phyloP scores from a whole-genome alignment of 345 rosid genomes.

The Syzygium grande region DNA sequence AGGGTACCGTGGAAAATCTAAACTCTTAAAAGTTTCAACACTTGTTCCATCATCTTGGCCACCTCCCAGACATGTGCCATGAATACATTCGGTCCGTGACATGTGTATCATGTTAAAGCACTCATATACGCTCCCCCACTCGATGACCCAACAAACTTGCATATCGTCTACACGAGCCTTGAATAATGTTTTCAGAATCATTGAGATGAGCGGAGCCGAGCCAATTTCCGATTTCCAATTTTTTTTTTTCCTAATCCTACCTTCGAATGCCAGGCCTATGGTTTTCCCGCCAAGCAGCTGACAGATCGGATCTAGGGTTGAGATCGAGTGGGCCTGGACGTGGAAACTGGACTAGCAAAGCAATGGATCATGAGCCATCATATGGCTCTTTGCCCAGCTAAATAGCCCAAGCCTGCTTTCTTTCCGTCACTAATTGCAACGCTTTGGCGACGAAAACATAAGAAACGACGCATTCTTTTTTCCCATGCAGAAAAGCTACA shows the following conservation, averaged over 20 bases:
- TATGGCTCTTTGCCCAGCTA: neutral
- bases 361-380: neutral
- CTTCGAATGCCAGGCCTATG: neutral
- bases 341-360: too few species aligned
- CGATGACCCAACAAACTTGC: neutral
- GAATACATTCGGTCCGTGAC: neutral
- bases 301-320: neutral
- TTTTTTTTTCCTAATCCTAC: neutral
- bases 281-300: neutral
- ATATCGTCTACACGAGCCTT: neutral
- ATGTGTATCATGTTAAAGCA: neutral
- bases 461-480: neutral
- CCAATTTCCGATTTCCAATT: neutral
- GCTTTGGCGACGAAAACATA: neutral
- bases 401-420: neutral
- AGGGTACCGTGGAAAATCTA: neutral
- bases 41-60: neutral
- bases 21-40: neutral
- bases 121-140: rapidly evolving
- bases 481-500: neutral
- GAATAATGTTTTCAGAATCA: neutral
- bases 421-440: neutral
- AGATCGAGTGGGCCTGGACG: neutral
- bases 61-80: neutral
- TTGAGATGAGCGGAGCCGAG: neutral